phyloP scores from a whole-genome alignment of 306 rosid species.

The Castanea crenata region DNA sequence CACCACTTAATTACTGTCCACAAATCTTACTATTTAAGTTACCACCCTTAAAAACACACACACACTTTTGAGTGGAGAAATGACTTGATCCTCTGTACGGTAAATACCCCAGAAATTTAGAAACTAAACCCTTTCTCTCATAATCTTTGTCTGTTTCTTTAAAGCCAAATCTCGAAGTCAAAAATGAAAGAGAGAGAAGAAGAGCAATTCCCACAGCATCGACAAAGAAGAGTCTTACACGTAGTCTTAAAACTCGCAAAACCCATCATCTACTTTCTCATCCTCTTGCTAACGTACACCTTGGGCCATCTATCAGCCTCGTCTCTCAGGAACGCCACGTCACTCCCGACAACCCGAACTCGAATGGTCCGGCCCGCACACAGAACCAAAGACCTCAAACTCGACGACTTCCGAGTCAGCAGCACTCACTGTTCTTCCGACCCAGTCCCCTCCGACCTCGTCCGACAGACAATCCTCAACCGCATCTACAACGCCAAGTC shows the following conservation, averaged over 20 bases:
- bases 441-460: conserved; percentile 41
- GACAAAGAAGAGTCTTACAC: conserved; percentile 15
- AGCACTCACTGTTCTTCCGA: conserved; percentile 44
- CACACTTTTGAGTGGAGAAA: no score
- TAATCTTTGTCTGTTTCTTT: background rate
- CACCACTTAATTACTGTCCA: fast-evolving
- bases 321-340: no score
- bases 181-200: conserved; percentile 30
- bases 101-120: no score
- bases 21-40: no score
- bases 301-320: conserved; percentile 50
- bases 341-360: background rate
- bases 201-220: conserved; percentile 7
- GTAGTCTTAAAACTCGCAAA: conserved; percentile 18
- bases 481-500: conserved; percentile 54
- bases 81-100: no score
- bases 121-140: background rate
- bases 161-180: background rate
- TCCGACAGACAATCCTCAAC: conserved; percentile 46
- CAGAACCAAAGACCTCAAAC: conserved; percentile 17
- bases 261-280: conserved; percentile 39
- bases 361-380: background rate
- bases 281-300: conserved; percentile 55
- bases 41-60: no score
- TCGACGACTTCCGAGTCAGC: conserved; percentile 53